Conservation (phyloP, 495 filamentous ascomycete species). For the Neurospora sp. region DNA sequence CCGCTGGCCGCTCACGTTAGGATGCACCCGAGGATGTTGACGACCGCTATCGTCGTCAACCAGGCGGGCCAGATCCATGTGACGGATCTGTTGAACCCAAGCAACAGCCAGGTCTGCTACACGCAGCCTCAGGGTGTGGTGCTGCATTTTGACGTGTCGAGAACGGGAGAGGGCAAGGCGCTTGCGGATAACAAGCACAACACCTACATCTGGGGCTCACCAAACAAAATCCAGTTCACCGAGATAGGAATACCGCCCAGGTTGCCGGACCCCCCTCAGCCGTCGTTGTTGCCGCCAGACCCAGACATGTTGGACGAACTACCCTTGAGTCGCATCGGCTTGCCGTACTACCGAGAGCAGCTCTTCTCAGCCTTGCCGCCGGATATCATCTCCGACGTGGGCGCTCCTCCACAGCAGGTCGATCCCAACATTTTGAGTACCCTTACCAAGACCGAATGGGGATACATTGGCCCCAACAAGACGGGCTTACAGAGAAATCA, state of each 20-base stretch:
- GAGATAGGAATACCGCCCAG: slow-evolving; percentile 73
- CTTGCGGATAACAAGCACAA: slow-evolving; percentile 68
- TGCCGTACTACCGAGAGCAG: slow-evolving; percentile 85
- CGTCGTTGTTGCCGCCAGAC: slow-evolving; percentile 39
- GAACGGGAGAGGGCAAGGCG: slow-evolving; percentile 80
- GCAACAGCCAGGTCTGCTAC: slow-evolving; percentile 81
- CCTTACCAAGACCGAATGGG: slow-evolving; percentile 58
- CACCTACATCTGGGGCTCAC: slow-evolving; percentile 87
- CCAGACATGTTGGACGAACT: slow-evolving; percentile 34
- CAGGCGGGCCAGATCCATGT: slow-evolving; percentile 87
- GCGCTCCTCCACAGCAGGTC: slow-evolving; percentile 65
- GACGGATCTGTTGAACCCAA: slow-evolving; percentile 89
- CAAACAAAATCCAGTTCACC: slow-evolving; percentile 78
- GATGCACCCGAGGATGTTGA: slow-evolving; percentile 90
- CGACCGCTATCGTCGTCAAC: slow-evolving; percentile 83
- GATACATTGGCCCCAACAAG: slow-evolving; percentile 68
- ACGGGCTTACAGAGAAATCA: slow-evolving; percentile 66
- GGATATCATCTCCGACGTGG: slow-evolving; percentile 69
- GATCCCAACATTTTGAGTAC: slow-evolving; percentile 63
- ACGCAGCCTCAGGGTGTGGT: slow-evolving; percentile 58
- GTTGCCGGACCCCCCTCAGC: slow-evolving; percentile 53
- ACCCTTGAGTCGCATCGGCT: slow-evolving; percentile 73
- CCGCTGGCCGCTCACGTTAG: slow-evolving; percentile 85
- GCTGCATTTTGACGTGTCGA: slow-evolving; percentile 73
- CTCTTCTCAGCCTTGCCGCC: slow-evolving; percentile 86